These are phyloP conservation scores for Sporothrix dimorphospora DNA, from an alignment of 2,329 filamentous ascomycete genomes.

Conservation along the genomic window DNA sequence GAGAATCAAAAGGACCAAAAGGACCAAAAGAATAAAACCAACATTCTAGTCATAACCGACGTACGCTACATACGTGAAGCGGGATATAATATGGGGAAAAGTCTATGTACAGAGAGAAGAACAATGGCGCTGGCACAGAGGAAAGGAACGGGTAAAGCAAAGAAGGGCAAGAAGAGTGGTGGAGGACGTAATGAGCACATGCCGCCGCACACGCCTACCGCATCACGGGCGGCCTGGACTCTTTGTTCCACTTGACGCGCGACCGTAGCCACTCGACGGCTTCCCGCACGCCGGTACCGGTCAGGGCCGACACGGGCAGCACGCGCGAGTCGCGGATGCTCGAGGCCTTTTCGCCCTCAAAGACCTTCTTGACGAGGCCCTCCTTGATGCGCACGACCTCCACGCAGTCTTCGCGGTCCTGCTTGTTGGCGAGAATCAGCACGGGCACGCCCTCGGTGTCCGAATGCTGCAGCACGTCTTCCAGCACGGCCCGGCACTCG, in stretches of 20 bases:
- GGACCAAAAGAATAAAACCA: not conserved
- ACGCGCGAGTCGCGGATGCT: conserved; percentile 89
- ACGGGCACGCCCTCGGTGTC: conserved; percentile 92
- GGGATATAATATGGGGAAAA: conserved; percentile 11
- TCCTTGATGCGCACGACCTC: conserved; percentile 98
- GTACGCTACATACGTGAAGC: not conserved
- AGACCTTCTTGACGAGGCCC: conserved; percentile 90
- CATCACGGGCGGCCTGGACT: conserved; percentile 89
- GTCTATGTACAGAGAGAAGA: conserved; percentile 8
- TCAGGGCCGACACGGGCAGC: conserved; percentile 87
- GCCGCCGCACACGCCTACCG: conserved; percentile 62
- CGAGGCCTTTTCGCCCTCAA: conserved; percentile 87
- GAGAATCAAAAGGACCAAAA: not conserved
- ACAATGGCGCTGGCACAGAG: not conserved
- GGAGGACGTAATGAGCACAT: not conserved
- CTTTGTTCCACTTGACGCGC: conserved; percentile 95
- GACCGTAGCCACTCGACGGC: conserved; percentile 96
- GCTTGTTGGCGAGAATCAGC: conserved; percentile 93
- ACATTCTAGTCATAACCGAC: conserved; percentile 12
- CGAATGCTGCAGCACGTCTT: conserved; percentile 83
- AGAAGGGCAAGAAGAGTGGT: not conserved
- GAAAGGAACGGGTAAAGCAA: not conserved
- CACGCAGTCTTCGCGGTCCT: conserved; percentile 95
- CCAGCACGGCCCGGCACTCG: conserved; percentile 86
- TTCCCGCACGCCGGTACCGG: conserved; percentile 83